Evolutionary conservation across 2,329 filamentous ascomycete species (phyloP).

Genomic region (Xylaria sp.): DNA sequence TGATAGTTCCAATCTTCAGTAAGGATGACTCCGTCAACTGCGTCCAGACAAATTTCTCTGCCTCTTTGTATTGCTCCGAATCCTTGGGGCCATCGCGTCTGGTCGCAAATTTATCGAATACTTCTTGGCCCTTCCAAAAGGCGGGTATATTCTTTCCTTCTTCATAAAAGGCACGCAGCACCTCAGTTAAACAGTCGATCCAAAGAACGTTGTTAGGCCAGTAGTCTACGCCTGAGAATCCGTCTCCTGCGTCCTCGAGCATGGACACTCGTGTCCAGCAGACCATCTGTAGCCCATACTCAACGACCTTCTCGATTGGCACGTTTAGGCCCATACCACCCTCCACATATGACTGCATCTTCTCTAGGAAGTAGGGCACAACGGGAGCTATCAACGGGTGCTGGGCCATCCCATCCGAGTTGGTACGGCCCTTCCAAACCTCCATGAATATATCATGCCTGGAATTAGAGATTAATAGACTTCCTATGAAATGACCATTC

Average conservation of each 20-base stretch:
- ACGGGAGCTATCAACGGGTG: slow-evolving; percentile 48
- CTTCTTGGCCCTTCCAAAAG: slow-evolving; percentile 33
- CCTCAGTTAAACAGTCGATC: slow-evolving; percentile 37
- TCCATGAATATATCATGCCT: slow-evolving; percentile 52
- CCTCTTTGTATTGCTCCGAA: slow-evolving; percentile 25
- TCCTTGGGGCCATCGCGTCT: slow-evolving; percentile 38
- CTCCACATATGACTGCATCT: slow-evolving; percentile 42
- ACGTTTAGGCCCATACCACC: slow-evolving; percentile 49
- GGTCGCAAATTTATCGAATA: slow-evolving; percentile 42
- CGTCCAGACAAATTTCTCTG: slow-evolving; percentile 35
- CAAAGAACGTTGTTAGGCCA: slow-evolving; percentile 35
- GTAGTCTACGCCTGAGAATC: slow-evolving; percentile 44
- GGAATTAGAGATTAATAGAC: slow-evolving; percentile 14
- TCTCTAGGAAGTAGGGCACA: slow-evolving; percentile 43
- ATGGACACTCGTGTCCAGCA: slow-evolving; percentile 50
- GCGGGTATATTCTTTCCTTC: not conserved
- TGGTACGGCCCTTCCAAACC: slow-evolving; percentile 47
- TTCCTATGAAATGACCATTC: not conserved
- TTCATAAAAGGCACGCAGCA: slow-evolving; percentile 8
- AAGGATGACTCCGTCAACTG: slow-evolving; percentile 33
- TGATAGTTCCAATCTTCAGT: slow-evolving; percentile 38
- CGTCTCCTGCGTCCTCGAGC: slow-evolving; percentile 43
- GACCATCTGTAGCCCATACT: slow-evolving; percentile 55
- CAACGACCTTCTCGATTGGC: slow-evolving; percentile 47
- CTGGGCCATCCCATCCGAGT: slow-evolving; percentile 43